Evolutionary conservation across 306 rosid species (phyloP), one percentile per base, ranked within the genome.

Genomic region (Quercus rubra): DNA sequence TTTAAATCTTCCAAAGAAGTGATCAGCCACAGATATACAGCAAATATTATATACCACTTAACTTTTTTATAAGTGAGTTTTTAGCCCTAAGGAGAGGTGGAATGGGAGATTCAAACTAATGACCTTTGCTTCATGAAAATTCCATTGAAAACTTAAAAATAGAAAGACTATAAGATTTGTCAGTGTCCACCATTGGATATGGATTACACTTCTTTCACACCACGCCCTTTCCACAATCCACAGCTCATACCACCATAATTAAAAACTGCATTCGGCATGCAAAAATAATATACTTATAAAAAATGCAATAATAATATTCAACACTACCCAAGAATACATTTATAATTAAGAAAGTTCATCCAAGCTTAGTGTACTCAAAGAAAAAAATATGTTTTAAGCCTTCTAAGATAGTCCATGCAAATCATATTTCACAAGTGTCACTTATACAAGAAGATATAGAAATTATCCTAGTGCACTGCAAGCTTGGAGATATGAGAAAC

Each of bases 401-500:
- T 61, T 61, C 30, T 12, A 31, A 11, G 68, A 61, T 25, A 25
- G 68, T 25, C 68, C 68, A 61, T 25, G 28, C 4, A 18, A 13
- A 4, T 61, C 17, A 61, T 31, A 25, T 61, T 56, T 61, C 68
- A 13, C 6, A 6, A 17, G 43, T 19, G 17, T 41, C 46, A 41
- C 46, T 41, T 41, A 41, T 41, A 41, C 46, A 41, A 41, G 3
- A 41, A 8, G 46, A 64, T 1, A 30, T 1, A 30, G 7, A 64
- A 15, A 17, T 2, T 27, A 28, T 64, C 23, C 51, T 14, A 15
- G n/a, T 63, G 33, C 30, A 25, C n/a, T 14, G 28, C 18, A 63
- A 25, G 66, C 73, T 55, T 75, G 61, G 70, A 73, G 41, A 72
- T 51, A n/a, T 25, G 5, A 74, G 38, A 75, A 78, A 57, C 59